Conservation (phyloP, 129 eudicot species). For the Daucus carota region DNA sequence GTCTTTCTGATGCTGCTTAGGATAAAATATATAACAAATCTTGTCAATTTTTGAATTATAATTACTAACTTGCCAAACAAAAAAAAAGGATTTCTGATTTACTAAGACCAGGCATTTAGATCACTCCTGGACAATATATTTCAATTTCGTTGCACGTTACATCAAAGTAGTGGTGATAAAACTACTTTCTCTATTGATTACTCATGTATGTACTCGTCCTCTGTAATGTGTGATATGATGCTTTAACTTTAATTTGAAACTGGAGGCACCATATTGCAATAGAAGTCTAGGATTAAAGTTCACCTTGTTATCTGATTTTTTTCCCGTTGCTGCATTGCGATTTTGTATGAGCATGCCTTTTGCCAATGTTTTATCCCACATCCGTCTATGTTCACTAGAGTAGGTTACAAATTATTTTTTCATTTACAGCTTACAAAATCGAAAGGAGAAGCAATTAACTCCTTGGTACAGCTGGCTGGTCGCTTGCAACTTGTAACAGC, state of each 20-base stretch:
- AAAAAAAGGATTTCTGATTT: too few species aligned
- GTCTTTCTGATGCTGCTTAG: not conserved
- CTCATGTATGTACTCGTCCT: not conserved
- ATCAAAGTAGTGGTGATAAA: not conserved
- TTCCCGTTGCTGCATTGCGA: too few species aligned
- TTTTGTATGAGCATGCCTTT: not conserved
- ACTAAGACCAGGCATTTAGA: not conserved
- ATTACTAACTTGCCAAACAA: too few species aligned
- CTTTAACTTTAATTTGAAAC: not conserved
- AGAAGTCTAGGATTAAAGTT: not conserved
- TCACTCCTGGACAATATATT: not conserved
- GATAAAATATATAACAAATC: not conserved
- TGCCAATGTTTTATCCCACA: not conserved
- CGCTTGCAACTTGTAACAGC: slow-evolving; percentile 71
- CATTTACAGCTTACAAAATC: slow-evolving; percentile 1
- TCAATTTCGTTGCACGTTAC: not conserved
- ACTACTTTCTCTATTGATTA: not conserved
- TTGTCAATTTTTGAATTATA: not conserved
- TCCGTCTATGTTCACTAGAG: not conserved
- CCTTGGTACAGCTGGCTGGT: slow-evolving; percentile 47
- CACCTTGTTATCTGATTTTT: not conserved
- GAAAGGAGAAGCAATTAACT: slow-evolving; percentile 23
- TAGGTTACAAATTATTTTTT: not conserved
- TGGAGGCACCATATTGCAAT: not conserved
- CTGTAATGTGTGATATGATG: not conserved